Evolutionary conservation across 495 filamentous ascomycete genomes (phyloP).

Genomic region (Penicillium roqueforti): DNA sequence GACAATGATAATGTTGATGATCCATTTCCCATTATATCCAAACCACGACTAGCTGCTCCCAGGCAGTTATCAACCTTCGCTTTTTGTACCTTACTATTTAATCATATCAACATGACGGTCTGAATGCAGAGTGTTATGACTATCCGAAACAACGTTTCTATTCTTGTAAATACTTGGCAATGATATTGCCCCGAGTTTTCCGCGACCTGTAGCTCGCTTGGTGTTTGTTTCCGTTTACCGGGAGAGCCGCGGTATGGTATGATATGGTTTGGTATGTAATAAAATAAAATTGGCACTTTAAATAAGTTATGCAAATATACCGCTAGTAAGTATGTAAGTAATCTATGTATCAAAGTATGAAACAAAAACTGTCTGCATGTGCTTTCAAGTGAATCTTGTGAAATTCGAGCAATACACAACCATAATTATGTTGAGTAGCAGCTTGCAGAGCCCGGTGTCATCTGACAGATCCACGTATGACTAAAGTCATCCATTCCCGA

Average conservation of each 20-base stretch:
- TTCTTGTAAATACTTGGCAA: not conserved
- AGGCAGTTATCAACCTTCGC: not conserved
- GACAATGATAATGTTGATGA: not conserved
- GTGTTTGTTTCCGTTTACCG: not conserved
- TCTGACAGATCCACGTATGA: not conserved
- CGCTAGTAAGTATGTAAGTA: not conserved
- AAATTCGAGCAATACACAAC: not conserved
- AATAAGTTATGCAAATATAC: not conserved
- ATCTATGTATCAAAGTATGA: not conserved
- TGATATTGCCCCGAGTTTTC: not conserved
- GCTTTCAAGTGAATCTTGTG: not conserved
- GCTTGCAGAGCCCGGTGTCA: not conserved
- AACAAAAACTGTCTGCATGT: not conserved
- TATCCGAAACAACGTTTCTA: not conserved
- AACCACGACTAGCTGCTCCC: not conserved
- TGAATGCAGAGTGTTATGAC: slow-evolving; percentile 4
- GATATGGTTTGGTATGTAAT: not conserved
- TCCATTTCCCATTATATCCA: not conserved
- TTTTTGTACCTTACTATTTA: not conserved
- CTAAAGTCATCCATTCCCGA: not conserved
- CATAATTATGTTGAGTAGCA: not conserved
- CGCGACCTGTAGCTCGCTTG: not conserved
- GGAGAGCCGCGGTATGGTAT: not conserved
- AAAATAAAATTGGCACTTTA: too few relatives aligned
- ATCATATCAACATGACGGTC: slow-evolving; percentile 3